Base-by-base conservation (phyloP, 2,329 filamentous ascomycete species). In the Pezicula radicicola region DNA sequence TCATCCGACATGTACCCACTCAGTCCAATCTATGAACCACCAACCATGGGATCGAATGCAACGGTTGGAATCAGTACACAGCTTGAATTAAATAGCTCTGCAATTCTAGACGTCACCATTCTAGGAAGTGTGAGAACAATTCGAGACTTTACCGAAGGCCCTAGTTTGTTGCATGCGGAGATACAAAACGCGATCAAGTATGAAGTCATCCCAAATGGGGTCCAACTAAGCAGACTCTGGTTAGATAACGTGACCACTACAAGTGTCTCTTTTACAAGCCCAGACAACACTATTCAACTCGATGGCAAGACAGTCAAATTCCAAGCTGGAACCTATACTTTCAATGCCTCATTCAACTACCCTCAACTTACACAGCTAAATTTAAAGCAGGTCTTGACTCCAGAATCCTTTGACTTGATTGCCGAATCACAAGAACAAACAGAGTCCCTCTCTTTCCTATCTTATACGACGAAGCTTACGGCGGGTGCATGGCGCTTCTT, bases 401-500 rank as follows among this genome's bases (percentile, higher is more conserved):
- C 71, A 0, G 62, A 70, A 1, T 78, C 78, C 0, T 67, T 71
- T 25, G 63, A 64, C 7, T 65, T 85, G 3, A 74, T 79, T 25
- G 54, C 65, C 0, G 65, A 79, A 42, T 67, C 75, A 28, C 66
- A 72, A 0, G 74, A 73, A 37, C 72, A 80, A 49, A 73, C 76
- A 1, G 72, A 71, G 0, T 80, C 81, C 0, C 66, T 87, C 0
- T 80, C 81, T 0, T 87, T 87, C 65, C 68, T 87, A 4, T 86
- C 84, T 0, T 87, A 86, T 56, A 78, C 73, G 0, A 71, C 81
- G 30, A 87, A 87, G 57, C 70, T 87, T 0, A 70, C 85, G 2
- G 83, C 84, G 2, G 83, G 83, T 10, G 81, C 80, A 4, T 87
- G 83, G 84, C 70, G 82, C 1, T 87, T 86, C 58, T 65, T 87